Percentiles rank a stretch among this genome's conserved stretches.
Conservation (phyloP, 2,329 filamentous ascomycete genomes). For the Ophiostoma perfectum region DNA sequence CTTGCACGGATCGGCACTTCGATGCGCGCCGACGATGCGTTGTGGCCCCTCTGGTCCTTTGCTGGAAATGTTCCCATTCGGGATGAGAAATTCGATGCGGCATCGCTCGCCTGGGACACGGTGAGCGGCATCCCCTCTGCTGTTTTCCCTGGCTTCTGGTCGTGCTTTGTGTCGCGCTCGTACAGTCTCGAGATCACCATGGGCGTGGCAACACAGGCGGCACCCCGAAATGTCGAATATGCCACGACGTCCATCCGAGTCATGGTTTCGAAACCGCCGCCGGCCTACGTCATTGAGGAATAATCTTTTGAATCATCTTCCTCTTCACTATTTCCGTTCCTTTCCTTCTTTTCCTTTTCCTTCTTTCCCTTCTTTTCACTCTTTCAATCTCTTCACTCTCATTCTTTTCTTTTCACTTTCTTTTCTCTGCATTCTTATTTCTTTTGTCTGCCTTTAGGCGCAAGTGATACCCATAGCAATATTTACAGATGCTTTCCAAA, state of each 20-base stretch:
- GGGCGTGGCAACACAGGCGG: constrained; percentile 1
- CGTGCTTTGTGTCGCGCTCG: constrained; percentile 5
- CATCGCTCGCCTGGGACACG: not conserved
- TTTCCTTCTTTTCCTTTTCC: not conserved
- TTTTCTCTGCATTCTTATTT: not conserved
- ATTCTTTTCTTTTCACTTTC: not conserved
- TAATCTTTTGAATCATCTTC: not conserved
- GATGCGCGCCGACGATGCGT: constrained; percentile 5
- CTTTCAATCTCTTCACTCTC: not conserved
- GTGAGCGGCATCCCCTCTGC: not conserved
- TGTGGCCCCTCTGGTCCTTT: constrained; percentile 12
- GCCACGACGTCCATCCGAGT: not conserved
- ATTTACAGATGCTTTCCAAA: not conserved
- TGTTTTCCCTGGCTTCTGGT: not conserved
- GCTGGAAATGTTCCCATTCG: not conserved
- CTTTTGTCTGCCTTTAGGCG: not conserved
- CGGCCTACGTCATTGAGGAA: not conserved
- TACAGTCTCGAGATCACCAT: not conserved
- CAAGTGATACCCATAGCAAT: not conserved
- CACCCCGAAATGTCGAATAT: not conserved
- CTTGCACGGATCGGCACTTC: constrained; percentile 4
- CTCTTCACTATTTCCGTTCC: not conserved
- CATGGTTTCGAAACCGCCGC: constrained; percentile 13
- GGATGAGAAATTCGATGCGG: not conserved
- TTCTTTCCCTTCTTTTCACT: not conserved